These are phyloP conservation scores for Aspergillus leporis DNA, from an alignment of 495 filamentous ascomycete genomes.

Conservation along the genomic window DNA sequence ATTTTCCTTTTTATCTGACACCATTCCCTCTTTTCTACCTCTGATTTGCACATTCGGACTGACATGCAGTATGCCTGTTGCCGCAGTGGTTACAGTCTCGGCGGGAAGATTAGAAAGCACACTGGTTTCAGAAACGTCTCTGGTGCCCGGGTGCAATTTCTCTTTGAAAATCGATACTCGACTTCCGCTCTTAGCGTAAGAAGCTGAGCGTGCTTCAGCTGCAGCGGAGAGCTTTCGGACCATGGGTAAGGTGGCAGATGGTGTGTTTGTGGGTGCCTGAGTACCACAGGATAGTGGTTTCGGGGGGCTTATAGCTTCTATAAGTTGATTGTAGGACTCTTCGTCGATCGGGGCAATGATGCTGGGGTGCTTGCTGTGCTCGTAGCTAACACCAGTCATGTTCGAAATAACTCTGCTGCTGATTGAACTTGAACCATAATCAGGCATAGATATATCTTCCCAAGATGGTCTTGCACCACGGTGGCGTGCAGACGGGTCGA, in stretches of 20 bases:
- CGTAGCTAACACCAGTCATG: conserved; percentile 46
- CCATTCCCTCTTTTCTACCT: conserved; percentile 41
- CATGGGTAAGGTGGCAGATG: conserved; percentile 30
- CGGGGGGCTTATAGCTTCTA: conserved; percentile 44
- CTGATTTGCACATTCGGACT: conserved; percentile 42
- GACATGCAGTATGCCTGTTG: conserved; percentile 25
- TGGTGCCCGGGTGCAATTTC: conserved; percentile 27
- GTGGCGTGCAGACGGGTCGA: conserved; percentile 33
- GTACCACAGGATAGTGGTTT: conserved; percentile 34
- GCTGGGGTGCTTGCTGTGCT: conserved; percentile 46
- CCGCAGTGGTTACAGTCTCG: conserved; percentile 10
- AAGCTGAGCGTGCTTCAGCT: conserved; percentile 34
- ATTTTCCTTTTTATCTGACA: conserved; percentile 26
- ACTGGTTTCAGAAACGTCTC: conserved; percentile 38
- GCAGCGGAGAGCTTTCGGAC: conserved; percentile 31
- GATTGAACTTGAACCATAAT: conserved; percentile 44
- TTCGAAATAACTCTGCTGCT: conserved; percentile 46
- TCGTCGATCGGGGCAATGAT: conserved; percentile 35
- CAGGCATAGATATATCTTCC: conserved; percentile 56
- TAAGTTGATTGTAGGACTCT: conserved; percentile 41
- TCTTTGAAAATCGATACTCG: conserved; percentile 25
- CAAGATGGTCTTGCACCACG: conserved; percentile 43
- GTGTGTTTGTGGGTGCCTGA: conserved; percentile 45
- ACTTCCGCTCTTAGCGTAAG: conserved; percentile 27
- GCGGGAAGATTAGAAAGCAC: conserved; percentile 23